A percentile compares a stretch with the other conserved stretches of the same genome.
These are phyloP conservation scores for Ceratobasidium sp. DNA, from an alignment of 1,284 basidiomycete genomes.

Conservation along the genomic window DNA sequence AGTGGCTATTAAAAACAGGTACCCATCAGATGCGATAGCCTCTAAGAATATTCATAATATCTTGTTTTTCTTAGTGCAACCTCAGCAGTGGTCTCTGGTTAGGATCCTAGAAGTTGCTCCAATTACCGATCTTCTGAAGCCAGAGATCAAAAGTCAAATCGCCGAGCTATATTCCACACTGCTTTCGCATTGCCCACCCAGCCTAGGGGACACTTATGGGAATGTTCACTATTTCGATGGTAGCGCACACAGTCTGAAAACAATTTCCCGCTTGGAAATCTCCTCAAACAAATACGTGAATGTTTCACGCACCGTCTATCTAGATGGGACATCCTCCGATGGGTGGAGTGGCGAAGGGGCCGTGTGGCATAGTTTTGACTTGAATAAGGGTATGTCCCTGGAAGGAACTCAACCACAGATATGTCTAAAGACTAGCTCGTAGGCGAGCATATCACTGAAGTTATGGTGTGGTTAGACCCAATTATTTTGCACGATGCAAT, in stretches of 20 bases:
- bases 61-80: not conserved
- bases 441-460: conserved; percentile 30
- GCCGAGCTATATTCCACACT: not conserved
- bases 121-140: conserved; percentile 2
- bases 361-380: not conserved
- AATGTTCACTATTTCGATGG: not conserved
- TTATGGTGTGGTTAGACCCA: conserved; percentile 17
- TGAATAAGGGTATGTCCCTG: conserved; percentile 1
- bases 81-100: conserved; percentile 15
- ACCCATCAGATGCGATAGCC: not conserved
- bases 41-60: not conserved
- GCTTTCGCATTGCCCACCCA: conserved; percentile 6
- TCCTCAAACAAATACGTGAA: not conserved
- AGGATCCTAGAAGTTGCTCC: conserved; percentile 27
- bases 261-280: not conserved
- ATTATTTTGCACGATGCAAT: too few relatives aligned
- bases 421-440: not conserved
- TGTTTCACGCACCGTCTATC: not conserved
- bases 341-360: not conserved
- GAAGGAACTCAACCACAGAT: not conserved
- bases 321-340: not conserved
- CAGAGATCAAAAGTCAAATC: conserved; percentile 2
- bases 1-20: conserved; percentile 8
- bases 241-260: not conserved
- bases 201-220: too few relatives aligned